Conservation (phyloP, 1,139 yeast genomes). For the Yamadazyma songkhlaensis region DNA sequence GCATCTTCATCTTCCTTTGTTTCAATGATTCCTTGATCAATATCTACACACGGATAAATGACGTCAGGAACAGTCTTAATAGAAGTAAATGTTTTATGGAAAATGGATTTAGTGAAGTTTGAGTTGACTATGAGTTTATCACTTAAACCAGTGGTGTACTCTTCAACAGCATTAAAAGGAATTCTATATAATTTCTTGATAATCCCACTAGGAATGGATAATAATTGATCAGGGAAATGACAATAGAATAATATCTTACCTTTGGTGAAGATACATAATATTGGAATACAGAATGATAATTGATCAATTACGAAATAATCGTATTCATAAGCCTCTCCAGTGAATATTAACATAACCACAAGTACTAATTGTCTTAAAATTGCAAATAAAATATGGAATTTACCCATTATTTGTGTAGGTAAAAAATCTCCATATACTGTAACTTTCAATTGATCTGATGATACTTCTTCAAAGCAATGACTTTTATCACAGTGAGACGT, state of each 20-base stretch:
- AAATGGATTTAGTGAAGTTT: slow-evolving; percentile 71
- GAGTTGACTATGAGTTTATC: slow-evolving; percentile 88
- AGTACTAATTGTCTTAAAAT: slow-evolving; percentile 78
- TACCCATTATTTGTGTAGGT: slow-evolving; percentile 67
- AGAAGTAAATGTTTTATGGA: slow-evolving; percentile 58
- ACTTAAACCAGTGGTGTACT: slow-evolving; percentile 71
- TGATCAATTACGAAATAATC: slow-evolving; percentile 88
- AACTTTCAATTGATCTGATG: slow-evolving; percentile 53
- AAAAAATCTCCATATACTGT: slow-evolving; percentile 77
- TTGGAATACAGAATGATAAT: slow-evolving; percentile 79
- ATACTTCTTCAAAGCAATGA: slow-evolving; percentile 91
- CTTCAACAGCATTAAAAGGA: slow-evolving; percentile 83
- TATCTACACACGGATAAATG: slow-evolving; percentile 85
- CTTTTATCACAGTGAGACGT: slow-evolving; percentile 86
- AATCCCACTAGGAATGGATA: slow-evolving; percentile 57
- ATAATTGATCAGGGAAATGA: slow-evolving; percentile 89
- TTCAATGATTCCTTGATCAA: slow-evolving; percentile 16
- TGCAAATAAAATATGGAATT: slow-evolving; percentile 79
- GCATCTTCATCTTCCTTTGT: slow-evolving; percentile 17
- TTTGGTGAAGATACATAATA: slow-evolving; percentile 51
- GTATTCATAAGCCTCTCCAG: slow-evolving; percentile 46
- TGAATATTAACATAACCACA: slow-evolving; percentile 44
- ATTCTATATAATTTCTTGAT: slow-evolving; percentile 65
- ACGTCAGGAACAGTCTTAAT: slow-evolving; percentile 58
- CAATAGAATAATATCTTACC: slow-evolving; percentile 74